Base-by-base conservation (phyloP, 805 yeast species). In the Starmerella potacharoeniae region DNA sequence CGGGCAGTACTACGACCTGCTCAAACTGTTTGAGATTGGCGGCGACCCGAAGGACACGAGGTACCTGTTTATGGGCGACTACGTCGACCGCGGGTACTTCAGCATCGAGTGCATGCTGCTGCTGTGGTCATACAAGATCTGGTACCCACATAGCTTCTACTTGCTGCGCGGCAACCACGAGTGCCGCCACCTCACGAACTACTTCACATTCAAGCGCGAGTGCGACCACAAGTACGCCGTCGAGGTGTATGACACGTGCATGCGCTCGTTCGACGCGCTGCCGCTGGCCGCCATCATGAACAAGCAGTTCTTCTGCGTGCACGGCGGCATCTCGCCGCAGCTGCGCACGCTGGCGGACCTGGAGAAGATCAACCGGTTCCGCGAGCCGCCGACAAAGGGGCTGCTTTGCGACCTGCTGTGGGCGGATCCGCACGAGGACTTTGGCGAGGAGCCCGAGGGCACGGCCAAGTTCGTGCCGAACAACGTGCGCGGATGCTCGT, bases 231-330 rank as follows among this genome's bases (percentile, higher is more conserved):
- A 91, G 69, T 88, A 90, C 72, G 78, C 80, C 39, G 28, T 39
- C 6, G 53, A 51, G 14, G 74, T 91, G 14, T 91, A 87, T 69
- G 83, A 84, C 54, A 84, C 82, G 16, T 82, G 87, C 58, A 77
- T 90, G 64, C 72, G 73, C 33, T 84, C 95, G 11, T 91, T 91
- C 71, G 86, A 86, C 66, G 81, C 93, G 0, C 72, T 91, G 56
- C 97, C 97, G 6, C 75, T 91, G 61, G 95, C 95, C 1, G 97
- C 97, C 0, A 74, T 91, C 30, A 85, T 91, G 91, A 90, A 89
- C 71, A 82, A 82, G 59, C 97, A 91, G 69, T 91, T 90, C 63
- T 84, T 91, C 67, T 91, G 97, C 69, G 95, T 89, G 52, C 98
- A 91, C 67, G 98, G 97, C 52, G 97, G 97, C 13, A 75, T 91